Percentiles rank a stretch among this genome's conserved stretches.
phyloP scores from a whole-genome alignment of 1,284 basidiomycete species.

The Nidula niveotomentosa region DNA sequence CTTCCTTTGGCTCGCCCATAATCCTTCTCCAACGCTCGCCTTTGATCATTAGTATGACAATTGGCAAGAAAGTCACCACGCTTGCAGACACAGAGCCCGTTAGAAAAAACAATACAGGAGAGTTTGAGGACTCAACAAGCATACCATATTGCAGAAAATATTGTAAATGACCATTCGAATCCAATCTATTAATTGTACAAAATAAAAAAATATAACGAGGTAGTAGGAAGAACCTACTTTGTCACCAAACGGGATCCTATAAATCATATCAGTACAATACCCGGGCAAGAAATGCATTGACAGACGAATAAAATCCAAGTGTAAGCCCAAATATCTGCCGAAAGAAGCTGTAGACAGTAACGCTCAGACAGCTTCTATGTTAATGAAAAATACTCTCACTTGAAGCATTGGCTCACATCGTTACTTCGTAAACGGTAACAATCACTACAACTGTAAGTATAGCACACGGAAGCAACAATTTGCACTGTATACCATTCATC shows the following conservation, averaged over 20 bases:
- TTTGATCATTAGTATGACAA: conserved; percentile 19
- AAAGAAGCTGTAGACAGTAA: conserved; percentile 18
- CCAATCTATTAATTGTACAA: conserved; percentile 17
- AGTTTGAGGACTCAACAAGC: not conserved
- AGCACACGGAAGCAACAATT: conserved; percentile 29
- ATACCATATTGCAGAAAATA: conserved; percentile 27
- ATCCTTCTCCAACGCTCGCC: conserved; percentile 20
- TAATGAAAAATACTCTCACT: conserved; percentile 13
- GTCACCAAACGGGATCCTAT: conserved; percentile 25
- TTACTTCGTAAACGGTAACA: conserved; percentile 29
- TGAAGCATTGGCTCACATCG: conserved; percentile 33
- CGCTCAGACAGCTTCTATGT: not conserved
- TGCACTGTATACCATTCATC: conserved; percentile 18
- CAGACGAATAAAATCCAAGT: conserved; percentile 29
- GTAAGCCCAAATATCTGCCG: conserved; percentile 26
- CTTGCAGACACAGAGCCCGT: conserved; percentile 6
- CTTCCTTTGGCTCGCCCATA: conserved; percentile 8
- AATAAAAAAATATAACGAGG: not conserved
- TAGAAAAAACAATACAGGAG: not conserved
- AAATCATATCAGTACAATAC: not conserved
- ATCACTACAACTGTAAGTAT: conserved; percentile 33
- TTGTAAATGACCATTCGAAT: conserved; percentile 28
- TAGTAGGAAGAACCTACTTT: conserved; percentile 10
- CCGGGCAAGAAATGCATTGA: not conserved
- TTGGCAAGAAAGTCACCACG: conserved; percentile 20